Evolutionary conservation across 495 filamentous ascomycete species (phyloP).

Genomic region (Pyrenula aspistea): DNA sequence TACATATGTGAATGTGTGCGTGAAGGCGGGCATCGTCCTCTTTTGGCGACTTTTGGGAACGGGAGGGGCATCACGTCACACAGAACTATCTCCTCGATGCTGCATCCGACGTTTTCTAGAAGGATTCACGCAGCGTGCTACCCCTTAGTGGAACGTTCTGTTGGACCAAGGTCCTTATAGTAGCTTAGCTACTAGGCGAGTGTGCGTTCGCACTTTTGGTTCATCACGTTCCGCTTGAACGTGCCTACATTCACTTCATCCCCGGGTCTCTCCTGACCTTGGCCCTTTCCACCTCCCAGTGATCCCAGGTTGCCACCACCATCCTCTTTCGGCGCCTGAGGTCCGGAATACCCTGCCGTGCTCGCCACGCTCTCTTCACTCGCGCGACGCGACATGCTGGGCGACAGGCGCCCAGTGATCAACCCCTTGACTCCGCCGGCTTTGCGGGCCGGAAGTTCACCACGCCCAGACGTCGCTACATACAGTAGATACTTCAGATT

Average conservation of each 20-base stretch:
- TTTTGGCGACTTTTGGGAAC: too few species aligned
- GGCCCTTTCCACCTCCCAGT: not conserved
- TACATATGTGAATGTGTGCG: too few species aligned
- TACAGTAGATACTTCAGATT: conserved; percentile 91
- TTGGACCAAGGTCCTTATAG: too few species aligned
- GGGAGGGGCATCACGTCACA: not conserved
- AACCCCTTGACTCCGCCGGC: conserved; percentile 63
- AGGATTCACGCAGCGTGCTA: not conserved
- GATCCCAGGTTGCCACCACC: not conserved
- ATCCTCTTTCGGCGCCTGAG: not conserved
- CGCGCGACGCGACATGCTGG: conserved; percentile 23
- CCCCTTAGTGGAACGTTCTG: not conserved
- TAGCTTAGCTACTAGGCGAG: too few species aligned
- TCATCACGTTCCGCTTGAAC: not conserved
- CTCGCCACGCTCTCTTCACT: conserved; percentile 29
- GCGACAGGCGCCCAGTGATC: conserved; percentile 20
- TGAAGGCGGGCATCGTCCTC: too few species aligned
- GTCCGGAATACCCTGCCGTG: conserved; percentile 6
- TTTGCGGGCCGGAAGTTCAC: conserved; percentile 68
- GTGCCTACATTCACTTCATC: not conserved
- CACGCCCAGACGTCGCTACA: conserved; percentile 64
- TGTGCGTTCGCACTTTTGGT: too few species aligned
- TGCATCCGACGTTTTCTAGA: not conserved
- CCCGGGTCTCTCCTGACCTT: not conserved
- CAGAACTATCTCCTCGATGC: not conserved